These are phyloP conservation scores for Rhizopus stolonifer DNA, from an alignment of 371 early-diverging fungal species.

Conservation along the genomic window DNA sequence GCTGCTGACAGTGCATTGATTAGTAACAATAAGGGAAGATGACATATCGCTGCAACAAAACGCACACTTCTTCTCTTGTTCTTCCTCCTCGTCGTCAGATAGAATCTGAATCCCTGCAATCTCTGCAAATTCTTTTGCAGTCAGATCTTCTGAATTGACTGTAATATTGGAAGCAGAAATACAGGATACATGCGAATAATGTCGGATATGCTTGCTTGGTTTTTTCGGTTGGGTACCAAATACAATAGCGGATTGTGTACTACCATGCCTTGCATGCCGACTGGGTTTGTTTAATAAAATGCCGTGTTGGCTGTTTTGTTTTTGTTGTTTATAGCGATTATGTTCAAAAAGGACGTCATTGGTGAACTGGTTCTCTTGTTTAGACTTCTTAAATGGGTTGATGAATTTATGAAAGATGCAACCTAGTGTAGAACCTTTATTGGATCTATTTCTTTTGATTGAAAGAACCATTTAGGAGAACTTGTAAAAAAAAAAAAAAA, in stretches of 20 bases:
- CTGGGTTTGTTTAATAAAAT: neutral
- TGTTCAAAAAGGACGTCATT: slow-evolving; percentile 25
- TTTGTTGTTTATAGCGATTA: slow-evolving; percentile 20
- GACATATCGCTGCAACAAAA: slow-evolving; percentile 10
- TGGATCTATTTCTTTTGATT: slow-evolving; percentile 18
- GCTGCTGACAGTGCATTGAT: slow-evolving; percentile 1
- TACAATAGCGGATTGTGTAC: slow-evolving; percentile 8
- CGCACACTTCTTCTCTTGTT: slow-evolving; percentile 15
- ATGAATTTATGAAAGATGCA: slow-evolving; percentile 11
- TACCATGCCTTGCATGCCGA: slow-evolving; percentile 1
- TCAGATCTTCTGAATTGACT: slow-evolving; percentile 45
- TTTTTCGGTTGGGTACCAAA: slow-evolving; percentile 5
- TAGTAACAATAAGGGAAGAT: neutral
- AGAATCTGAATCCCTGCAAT: slow-evolving; percentile 46
- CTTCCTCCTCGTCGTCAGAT: slow-evolving; percentile 33
- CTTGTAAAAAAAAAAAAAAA: neutral
- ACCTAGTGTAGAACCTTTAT: slow-evolving; percentile 8
- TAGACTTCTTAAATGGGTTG: slow-evolving; percentile 11
- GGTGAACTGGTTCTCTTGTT: slow-evolving; percentile 11
- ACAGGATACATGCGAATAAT: slow-evolving; percentile 39
- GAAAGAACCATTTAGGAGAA: too few relatives aligned
- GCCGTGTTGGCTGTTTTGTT: slow-evolving; percentile 1
- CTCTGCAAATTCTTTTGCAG: slow-evolving; percentile 51
- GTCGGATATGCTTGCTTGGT: slow-evolving; percentile 26
- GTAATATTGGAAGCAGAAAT: slow-evolving; percentile 44